Conservation (phyloP, 306 rosid species). For the Prunus campanulata region DNA sequence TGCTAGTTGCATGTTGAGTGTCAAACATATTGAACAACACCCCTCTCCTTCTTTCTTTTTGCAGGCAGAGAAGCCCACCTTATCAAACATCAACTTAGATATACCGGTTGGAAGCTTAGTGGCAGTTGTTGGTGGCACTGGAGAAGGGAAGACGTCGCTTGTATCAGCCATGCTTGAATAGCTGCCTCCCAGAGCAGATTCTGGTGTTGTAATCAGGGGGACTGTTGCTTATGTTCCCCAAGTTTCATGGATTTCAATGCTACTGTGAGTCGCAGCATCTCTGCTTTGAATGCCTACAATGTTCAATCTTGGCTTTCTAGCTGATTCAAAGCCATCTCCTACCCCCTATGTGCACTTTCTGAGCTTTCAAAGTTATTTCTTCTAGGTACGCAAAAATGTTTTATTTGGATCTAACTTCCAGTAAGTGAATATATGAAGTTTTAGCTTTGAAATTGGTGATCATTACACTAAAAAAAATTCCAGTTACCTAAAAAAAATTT, state of each 20-base stretch:
- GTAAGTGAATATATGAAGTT: constrained; percentile 45
- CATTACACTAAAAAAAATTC: not conserved
- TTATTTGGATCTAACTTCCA: constrained; percentile 80
- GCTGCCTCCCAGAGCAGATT: constrained; percentile 49
- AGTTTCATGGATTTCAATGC: constrained; percentile 95
- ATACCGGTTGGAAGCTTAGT: constrained; percentile 76
- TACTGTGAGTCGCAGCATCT: constrained; percentile 55
- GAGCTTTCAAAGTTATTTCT: constrained; percentile 9
- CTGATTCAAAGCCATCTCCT: not conserved
- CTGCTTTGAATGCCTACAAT: not conserved
- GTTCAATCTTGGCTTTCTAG: not conserved
- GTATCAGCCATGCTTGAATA: constrained; percentile 84
- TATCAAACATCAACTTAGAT: constrained; percentile 62
- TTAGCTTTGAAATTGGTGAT: constrained; percentile 15
- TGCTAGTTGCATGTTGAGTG: not conserved
- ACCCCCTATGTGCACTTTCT: constrained; percentile 8
- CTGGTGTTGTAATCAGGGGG: constrained; percentile 62
- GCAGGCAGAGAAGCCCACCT: constrained; percentile 61
- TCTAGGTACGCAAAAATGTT: constrained; percentile 77
- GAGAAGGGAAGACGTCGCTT: constrained; percentile 95
- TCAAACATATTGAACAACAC: constrained; percentile 6
- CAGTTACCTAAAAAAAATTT: not conserved
- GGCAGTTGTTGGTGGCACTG: constrained; percentile 88
- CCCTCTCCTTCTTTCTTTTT: not conserved
- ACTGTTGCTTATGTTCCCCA: constrained; percentile 92